Percentiles rank a stretch among this genome's conserved stretches.
Evolutionary conservation across 805 yeast genomes (phyloP).

Genomic region (Saitoella complicata): DNA sequence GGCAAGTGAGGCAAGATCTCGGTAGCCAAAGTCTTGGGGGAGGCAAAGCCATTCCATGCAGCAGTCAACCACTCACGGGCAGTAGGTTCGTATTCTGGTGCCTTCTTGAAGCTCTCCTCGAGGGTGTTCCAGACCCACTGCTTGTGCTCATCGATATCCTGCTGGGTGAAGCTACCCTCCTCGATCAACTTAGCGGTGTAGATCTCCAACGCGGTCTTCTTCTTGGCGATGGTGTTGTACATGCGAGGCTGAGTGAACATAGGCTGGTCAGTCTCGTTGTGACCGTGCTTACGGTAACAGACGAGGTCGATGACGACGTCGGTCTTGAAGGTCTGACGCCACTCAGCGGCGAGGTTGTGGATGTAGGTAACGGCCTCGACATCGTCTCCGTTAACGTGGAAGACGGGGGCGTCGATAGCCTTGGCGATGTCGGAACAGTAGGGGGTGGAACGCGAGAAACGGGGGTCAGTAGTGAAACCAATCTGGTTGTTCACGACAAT

Average conservation of each 20-base stretch:
- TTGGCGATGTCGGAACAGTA: slow-evolving; percentile 97
- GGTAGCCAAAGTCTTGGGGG: slow-evolving; percentile 90
- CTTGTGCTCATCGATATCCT: slow-evolving; percentile 89
- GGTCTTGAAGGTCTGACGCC: slow-evolving; percentile 92
- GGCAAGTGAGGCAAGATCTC: slow-evolving; percentile 93
- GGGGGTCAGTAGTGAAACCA: slow-evolving; percentile 98
- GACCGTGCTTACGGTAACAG: slow-evolving; percentile 98
- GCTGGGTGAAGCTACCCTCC: slow-evolving; percentile 79
- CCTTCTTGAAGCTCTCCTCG: slow-evolving; percentile 76
- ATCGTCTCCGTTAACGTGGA: slow-evolving; percentile 98
- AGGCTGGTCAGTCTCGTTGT: slow-evolving; percentile 99
- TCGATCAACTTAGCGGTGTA: slow-evolving; percentile 63
- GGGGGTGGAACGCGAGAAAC: slow-evolving; percentile 92
- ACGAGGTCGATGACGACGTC: slow-evolving; percentile 94
- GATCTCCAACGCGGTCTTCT: slow-evolving; percentile 74
- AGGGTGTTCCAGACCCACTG: slow-evolving; percentile 93
- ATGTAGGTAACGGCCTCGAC: slow-evolving; percentile 83
- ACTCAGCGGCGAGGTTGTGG: slow-evolving; percentile 94
- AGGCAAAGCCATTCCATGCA: slow-evolving; percentile 98
- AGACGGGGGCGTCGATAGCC: slow-evolving; percentile 91
- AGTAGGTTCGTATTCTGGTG: slow-evolving; percentile 80
- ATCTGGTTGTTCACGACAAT: slow-evolving; percentile 94
- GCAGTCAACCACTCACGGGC: slow-evolving; percentile 96
- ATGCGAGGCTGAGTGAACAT: slow-evolving; percentile 95
- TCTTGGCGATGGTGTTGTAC: slow-evolving; percentile 82